Conservation (phyloP, 2,329 filamentous ascomycete genomes). For the Diaporthe sp. region DNA sequence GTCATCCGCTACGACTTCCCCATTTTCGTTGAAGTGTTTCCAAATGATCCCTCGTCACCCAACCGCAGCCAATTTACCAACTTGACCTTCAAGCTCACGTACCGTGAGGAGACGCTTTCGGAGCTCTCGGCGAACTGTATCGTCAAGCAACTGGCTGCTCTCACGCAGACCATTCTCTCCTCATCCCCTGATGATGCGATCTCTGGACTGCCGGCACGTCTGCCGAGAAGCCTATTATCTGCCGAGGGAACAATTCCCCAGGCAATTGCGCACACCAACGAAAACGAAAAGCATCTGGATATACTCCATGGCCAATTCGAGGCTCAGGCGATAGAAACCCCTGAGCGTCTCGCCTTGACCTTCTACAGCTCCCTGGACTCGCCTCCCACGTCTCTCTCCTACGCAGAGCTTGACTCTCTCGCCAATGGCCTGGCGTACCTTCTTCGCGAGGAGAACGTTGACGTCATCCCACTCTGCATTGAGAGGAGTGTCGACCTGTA, state of each 20-base stretch:
- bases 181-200: constrained; percentile 37
- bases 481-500: constrained; percentile 54
- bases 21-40: constrained; percentile 43
- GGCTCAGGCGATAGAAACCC: constrained; percentile 43
- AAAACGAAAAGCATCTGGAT: constrained; percentile 41
- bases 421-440: constrained; percentile 51
- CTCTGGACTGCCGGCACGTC: constrained; percentile 37
- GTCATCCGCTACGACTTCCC: constrained; percentile 44
- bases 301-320: constrained; percentile 47
- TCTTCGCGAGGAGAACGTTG: constrained; percentile 46
- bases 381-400: constrained; percentile 49
- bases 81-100: constrained; percentile 42
- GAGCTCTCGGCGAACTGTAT: constrained; percentile 41
- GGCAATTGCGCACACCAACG: neutral
- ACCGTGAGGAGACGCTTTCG: constrained; percentile 42
- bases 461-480: constrained; percentile 55
- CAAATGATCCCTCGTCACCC: constrained; percentile 14
- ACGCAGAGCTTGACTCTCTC: constrained; percentile 52
- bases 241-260: constrained; percentile 44
- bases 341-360: constrained; percentile 42
- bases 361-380: constrained; percentile 46
- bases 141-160: constrained; percentile 43
- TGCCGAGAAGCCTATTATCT: constrained; percentile 43
- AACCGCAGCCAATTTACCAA: constrained; percentile 10
- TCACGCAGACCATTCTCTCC: constrained; percentile 40